Conservation (phyloP, 345 rosid genomes). For the Hypericum perforatum region DNA sequence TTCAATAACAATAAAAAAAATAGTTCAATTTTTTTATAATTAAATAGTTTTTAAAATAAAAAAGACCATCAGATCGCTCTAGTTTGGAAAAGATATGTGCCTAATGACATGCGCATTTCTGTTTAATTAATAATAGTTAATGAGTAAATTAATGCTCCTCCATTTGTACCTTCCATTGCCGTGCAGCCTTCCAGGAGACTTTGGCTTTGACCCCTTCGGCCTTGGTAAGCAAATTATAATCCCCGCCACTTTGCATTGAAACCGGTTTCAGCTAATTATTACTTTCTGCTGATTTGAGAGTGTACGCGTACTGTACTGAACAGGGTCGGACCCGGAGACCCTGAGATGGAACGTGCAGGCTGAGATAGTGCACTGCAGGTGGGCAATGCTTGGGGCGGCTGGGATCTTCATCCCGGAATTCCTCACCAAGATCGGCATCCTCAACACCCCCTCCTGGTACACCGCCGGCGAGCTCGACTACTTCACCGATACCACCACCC, state of each 20-base stretch:
- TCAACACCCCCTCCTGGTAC: conserved; percentile 97
- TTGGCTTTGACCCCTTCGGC: conserved; percentile 92
- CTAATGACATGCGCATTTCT: too few relatives aligned
- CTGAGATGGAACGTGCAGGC: conserved; percentile 86
- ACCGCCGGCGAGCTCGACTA: conserved; percentile 69
- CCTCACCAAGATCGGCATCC: conserved; percentile 72
- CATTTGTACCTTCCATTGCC: too few relatives aligned
- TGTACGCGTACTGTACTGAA: neutral
- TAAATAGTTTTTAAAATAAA: too few relatives aligned
- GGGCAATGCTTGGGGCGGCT: conserved; percentile 99
- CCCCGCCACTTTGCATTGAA: neutral
- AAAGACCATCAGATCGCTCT: too few relatives aligned
- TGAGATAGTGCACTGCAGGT: conserved; percentile 85
- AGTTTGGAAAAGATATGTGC: too few relatives aligned
- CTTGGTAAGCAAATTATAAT: conserved; percentile 49
- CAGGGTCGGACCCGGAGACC: conserved; percentile 91
- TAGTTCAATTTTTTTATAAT: too few relatives aligned
- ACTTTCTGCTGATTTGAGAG: neutral
- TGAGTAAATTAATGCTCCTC: too few relatives aligned
- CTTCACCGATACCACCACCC: conserved; percentile 87
- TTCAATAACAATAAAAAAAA: too few relatives aligned
- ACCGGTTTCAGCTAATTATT: neutral
- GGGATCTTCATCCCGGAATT: conserved; percentile 96
- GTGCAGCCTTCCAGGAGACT: conserved; percentile 92
- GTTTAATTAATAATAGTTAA: too few relatives aligned